phyloP scores from a whole-genome alignment of 2,329 filamentous ascomycete genomes.

The Paracorniculantispora psalliotae region DNA sequence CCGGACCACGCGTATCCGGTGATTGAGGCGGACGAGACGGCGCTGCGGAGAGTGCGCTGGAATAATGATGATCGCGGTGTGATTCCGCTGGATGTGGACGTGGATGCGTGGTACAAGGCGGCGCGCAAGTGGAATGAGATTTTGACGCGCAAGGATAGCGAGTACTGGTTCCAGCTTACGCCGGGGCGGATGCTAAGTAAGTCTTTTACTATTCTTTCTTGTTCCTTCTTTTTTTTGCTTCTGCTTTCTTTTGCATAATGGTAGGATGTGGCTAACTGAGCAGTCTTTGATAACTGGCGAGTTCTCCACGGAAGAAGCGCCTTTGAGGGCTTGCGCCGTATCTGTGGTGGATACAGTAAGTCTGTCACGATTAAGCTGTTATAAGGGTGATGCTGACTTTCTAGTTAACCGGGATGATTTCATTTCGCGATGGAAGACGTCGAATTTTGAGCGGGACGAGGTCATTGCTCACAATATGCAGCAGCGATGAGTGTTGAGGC shows the following conservation, averaged over 20 bases:
- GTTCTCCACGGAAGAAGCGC: conserved; percentile 80
- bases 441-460: conserved; percentile 53
- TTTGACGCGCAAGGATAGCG: conserved; percentile 56
- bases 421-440: conserved; percentile 68
- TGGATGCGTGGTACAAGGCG: conserved; percentile 70
- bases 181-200: conserved; percentile 74
- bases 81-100: conserved; percentile 49
- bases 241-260: too few relatives aligned
- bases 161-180: conserved; percentile 76
- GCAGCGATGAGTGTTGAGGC: conserved; percentile 13
- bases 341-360: conserved; percentile 89
- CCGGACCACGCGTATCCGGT: conserved; percentile 69
- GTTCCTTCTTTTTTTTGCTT: too few relatives aligned
- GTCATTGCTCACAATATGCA: conserved; percentile 36
- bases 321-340: conserved; percentile 78
- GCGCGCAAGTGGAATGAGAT: conserved; percentile 70
- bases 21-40: conserved; percentile 54
- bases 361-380: conserved; percentile 21
- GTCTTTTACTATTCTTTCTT: not conserved
- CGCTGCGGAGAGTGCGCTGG: conserved; percentile 68
- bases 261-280: not conserved
- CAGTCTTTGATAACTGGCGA: conserved; percentile 95
- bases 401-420: conserved; percentile 77
- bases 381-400: conserved; percentile 4
- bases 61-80: conserved; percentile 85